Percentiles rank a stretch among this genome's conserved stretches.
Conservation (phyloP, 1,284 basidiomycete genomes). For the Ceratorhiza oryzae-sativae region DNA sequence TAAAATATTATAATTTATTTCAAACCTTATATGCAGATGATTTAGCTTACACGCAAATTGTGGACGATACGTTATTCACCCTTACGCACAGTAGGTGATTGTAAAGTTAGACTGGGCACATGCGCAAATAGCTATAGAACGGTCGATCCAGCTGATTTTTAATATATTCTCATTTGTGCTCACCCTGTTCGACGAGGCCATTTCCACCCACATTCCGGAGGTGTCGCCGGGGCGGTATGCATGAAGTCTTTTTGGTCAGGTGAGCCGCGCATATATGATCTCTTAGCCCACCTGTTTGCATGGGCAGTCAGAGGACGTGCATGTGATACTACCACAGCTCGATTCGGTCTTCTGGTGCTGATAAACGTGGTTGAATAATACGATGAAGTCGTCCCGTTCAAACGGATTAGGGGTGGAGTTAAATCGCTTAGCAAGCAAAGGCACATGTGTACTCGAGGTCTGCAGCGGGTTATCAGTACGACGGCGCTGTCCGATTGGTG, state of each 20-base stretch:
- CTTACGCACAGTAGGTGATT: conserved; percentile 40
- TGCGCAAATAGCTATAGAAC: conserved; percentile 13
- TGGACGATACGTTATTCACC: no score
- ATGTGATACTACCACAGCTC: conserved; percentile 36
- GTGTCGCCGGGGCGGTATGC: conserved; percentile 36
- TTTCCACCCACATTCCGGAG: conserved; percentile 26
- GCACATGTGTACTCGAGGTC: no score
- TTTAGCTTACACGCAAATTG: no score
- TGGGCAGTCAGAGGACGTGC: conserved; percentile 38
- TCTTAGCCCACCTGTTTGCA: conserved; percentile 18
- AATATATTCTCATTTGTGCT: not conserved
- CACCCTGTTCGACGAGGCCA: conserved; percentile 23
- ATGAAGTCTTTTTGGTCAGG: not conserved
- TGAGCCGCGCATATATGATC: not conserved
- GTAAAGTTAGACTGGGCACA: conserved; percentile 30
- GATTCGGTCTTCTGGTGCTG: not conserved
- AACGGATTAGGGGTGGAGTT: no score
- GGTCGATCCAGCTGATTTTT: no score
- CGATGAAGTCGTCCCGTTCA: no score
- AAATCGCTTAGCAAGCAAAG: no score
- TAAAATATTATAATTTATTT: no score
- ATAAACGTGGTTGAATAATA: no score
- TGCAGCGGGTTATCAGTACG: no score
- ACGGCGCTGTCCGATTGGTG: no score
- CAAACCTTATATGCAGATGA: no score